phyloP scores from a whole-genome alignment of 2,329 filamentous ascomycete genomes.

The Cladosporium oxysporum region DNA sequence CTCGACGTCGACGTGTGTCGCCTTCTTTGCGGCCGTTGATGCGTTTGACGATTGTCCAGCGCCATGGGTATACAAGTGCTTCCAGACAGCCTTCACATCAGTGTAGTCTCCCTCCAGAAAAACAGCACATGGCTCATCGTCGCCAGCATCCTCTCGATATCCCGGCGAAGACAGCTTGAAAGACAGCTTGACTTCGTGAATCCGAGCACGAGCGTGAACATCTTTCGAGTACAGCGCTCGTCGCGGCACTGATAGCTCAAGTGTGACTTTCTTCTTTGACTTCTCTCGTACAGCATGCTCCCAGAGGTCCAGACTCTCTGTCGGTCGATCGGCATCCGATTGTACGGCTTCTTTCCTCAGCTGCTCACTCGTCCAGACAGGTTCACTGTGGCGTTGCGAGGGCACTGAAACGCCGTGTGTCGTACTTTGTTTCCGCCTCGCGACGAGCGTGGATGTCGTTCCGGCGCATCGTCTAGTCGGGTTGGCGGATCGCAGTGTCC shows the following conservation, averaged over 20 bases:
- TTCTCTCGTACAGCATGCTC: constrained; percentile 27
- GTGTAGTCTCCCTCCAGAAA: background rate
- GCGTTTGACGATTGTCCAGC: background rate
- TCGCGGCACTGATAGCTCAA: constrained; percentile 19
- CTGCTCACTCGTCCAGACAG: background rate
- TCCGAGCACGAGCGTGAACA: background rate
- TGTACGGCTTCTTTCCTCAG: constrained; percentile 15
- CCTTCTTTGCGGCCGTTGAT: background rate
- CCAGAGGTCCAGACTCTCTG: constrained; percentile 22
- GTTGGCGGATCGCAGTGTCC: constrained; percentile 31
- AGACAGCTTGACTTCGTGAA: background rate
- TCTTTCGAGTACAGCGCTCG: background rate
- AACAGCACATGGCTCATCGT: background rate
- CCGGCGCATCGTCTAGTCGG: constrained; percentile 5
- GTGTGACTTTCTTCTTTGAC: background rate
- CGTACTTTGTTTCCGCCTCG: background rate
- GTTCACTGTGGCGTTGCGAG: background rate
- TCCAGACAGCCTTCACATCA: background rate
- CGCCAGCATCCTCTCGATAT: too few species aligned
- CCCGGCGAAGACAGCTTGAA: background rate
- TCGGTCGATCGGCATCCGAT: constrained; percentile 23
- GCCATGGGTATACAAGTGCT: background rate
- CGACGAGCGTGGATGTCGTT: background rate
- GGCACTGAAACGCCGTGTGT: background rate
- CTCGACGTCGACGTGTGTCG: background rate